Evolutionary conservation across 331 rosid genomes (phyloP), one percentile per base, ranked within the genome.

Genomic region (Malus hybrid): DNA sequence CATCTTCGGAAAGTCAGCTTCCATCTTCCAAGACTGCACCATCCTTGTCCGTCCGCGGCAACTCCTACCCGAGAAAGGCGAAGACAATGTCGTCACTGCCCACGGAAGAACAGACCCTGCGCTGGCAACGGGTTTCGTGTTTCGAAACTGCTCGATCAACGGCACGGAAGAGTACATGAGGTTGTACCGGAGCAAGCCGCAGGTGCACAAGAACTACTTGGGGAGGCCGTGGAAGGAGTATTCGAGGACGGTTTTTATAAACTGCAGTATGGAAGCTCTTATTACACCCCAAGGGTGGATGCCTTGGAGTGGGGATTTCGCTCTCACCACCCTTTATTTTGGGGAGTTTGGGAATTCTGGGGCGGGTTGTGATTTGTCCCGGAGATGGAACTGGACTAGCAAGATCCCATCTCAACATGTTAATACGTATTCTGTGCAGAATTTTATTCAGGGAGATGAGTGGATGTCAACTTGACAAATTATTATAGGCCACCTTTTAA

Each of bases 191-290:
- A 86, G 84, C 82, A 94, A 94, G 4, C 97, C 97, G 19, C 10
- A 71, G n/a, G 93, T 85, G 65, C 99, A 94, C 83, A 86, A 77
- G 71, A 92, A 86, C 82, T 94, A 63, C 89, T 81, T 94, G 86
- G 99, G 99, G 18, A 90, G 97, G 87, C 99, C 99, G 2, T 94
- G 99, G 99, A 94, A 92, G 86, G 93, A 88, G 82, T 94, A 78
- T 67, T 90, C 99, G 0, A 90, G 99, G 73, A 86, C 92, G 0
- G 91, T 92, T 71, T 90, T 82, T 78, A 71, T 94, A 12, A 68
- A 77, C 5, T 87, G 89, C 4, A 20, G 22, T 5, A 32, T 94
- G 60, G 99, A 87, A 80, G 88, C 50, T 4, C 84, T 94, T 4
- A 9, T 94, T 24, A 28, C 82, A 0, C 86, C 92, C 0, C 20